Base-by-base conservation (phyloP, 2,329 filamentous ascomycete genomes). In the Leptoxyphium fumago region DNA sequence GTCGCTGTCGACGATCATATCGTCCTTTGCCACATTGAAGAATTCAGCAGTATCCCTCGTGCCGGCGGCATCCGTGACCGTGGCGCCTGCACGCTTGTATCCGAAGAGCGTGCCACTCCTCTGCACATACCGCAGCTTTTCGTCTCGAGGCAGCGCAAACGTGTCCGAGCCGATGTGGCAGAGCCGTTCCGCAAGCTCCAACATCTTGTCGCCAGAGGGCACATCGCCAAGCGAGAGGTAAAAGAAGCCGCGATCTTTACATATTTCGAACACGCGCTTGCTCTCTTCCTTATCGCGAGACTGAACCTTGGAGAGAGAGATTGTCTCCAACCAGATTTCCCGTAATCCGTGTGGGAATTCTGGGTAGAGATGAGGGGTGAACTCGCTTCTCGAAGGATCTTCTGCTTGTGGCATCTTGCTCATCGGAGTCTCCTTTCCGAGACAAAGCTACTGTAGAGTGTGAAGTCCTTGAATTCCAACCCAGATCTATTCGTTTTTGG, bases 1-100 rank as follows among this genome's bases (percentile, higher is more conserved):
- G 21, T 26, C 21, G 21, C 21, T 26, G 2, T 66, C 42, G 17
- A 58, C 58, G n/a, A 75, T 54, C 42, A 74, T 66, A 44, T 74
- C 70, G 52, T 75, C 70, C 59, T 75, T 75, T 34, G 66, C 43
- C 29, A 74, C 67, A 55, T 75, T 74, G 56, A 74, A 74, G 49
- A 75, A 74, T 49, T 75, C 71, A 43, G 72, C 72, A n/a, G 66
- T 62, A 49, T 75, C 73, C 30, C 60, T 55, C 8, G 69, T 73
- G 4, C 71, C 70, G 29, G 63, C 48, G 29, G 60, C 62, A 51
- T 76, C 72, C 10, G 71, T 60, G 7, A 69, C 55, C 11, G 63
- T 65, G 13, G 61, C 64, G 2, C 73, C 72, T 39, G 64, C 65
- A 0, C 64, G 44, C 43, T 61, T 61, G 48, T 60, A 60, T 28